phyloP scores from a whole-genome alignment of 495 filamentous ascomycete genomes.

The Xylaria intraflava region DNA sequence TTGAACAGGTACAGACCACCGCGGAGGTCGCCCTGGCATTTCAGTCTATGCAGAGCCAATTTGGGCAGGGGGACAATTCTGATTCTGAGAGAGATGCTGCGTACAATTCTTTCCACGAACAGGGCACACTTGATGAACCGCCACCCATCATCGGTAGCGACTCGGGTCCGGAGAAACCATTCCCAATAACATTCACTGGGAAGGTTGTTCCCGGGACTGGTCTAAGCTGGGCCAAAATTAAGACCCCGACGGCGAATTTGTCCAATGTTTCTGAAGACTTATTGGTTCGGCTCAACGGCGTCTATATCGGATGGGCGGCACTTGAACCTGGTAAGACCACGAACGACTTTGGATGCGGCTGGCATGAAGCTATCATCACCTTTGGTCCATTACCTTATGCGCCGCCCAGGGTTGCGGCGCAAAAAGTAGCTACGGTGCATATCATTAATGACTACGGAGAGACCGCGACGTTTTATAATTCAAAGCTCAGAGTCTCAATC shows the following conservation, averaged over 20 bases:
- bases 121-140: slow-evolving; percentile 13
- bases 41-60: slow-evolving; percentile 31
- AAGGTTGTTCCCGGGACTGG: slow-evolving; percentile 33
- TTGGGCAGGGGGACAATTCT: slow-evolving; percentile 21
- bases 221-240: slow-evolving; percentile 20
- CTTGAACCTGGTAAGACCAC: slow-evolving; percentile 24
- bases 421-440: slow-evolving; percentile 35
- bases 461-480: slow-evolving; percentile 23
- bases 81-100: slow-evolving; percentile 22
- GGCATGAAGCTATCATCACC: slow-evolving; percentile 51
- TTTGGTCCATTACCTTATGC: slow-evolving; percentile 36
- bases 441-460: slow-evolving; percentile 44
- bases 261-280: slow-evolving; percentile 39
- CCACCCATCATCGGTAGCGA: slow-evolving; percentile 31
- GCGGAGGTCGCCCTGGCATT: slow-evolving; percentile 37
- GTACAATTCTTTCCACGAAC: slow-evolving; percentile 16
- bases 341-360: slow-evolving; percentile 21
- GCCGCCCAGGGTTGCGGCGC: slow-evolving; percentile 32
- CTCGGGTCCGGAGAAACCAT: slow-evolving; percentile 49
- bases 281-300: slow-evolving; percentile 45
- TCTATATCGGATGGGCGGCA: slow-evolving; percentile 59
- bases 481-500: slow-evolving; percentile 43
- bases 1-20: slow-evolving; percentile 33
- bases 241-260: slow-evolving; percentile 37
- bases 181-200: slow-evolving; percentile 51